Percentiles rank a stretch among this genome's conserved stretches.
Conservation (phyloP, 2,329 filamentous ascomycete species). For the Fusarium chuoi region DNA sequence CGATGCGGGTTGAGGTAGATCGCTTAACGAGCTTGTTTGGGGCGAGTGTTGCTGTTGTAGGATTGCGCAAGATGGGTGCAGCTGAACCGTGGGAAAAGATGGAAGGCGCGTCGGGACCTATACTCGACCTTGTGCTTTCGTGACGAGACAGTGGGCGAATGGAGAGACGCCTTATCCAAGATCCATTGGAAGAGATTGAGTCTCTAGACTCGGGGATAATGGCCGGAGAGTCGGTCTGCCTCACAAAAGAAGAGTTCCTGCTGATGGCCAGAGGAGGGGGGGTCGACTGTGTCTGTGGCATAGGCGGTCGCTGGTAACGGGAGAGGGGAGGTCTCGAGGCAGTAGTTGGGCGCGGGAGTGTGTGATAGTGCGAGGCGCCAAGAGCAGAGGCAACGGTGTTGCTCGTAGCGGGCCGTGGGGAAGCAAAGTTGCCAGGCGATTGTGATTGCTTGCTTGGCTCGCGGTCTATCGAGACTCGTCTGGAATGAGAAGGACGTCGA, state of each 20-base stretch:
- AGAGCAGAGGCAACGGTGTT: conserved; percentile 49
- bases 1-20: conserved; percentile 65
- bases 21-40: conserved; percentile 85
- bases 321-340: conserved; percentile 52
- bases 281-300: conserved; percentile 55
- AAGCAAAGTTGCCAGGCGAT: conserved; percentile 37
- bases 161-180: conserved; percentile 79
- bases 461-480: conserved; percentile 49
- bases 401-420: conserved; percentile 58
- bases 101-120: conserved; percentile 73
- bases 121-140: conserved; percentile 71
- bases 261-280: conserved; percentile 53
- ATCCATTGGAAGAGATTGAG: conserved; percentile 70
- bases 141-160: conserved; percentile 72
- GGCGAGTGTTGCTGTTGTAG: conserved; percentile 58
- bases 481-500: conserved; percentile 44
- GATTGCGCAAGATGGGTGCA: conserved; percentile 64
- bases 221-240: conserved; percentile 51
- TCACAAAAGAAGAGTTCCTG: conserved; percentile 57
- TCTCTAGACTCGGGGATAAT: conserved; percentile 61
- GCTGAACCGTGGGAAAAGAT: conserved; percentile 74
- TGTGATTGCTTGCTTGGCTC: conserved; percentile 46
- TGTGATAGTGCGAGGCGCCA: conserved; percentile 46
- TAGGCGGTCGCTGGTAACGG: conserved; percentile 51
- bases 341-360: conserved; percentile 46